These are phyloP conservation scores for Trypanosoma conorhini DNA, from an alignment of 208 protist genomes.

Conservation along the genomic window DNA sequence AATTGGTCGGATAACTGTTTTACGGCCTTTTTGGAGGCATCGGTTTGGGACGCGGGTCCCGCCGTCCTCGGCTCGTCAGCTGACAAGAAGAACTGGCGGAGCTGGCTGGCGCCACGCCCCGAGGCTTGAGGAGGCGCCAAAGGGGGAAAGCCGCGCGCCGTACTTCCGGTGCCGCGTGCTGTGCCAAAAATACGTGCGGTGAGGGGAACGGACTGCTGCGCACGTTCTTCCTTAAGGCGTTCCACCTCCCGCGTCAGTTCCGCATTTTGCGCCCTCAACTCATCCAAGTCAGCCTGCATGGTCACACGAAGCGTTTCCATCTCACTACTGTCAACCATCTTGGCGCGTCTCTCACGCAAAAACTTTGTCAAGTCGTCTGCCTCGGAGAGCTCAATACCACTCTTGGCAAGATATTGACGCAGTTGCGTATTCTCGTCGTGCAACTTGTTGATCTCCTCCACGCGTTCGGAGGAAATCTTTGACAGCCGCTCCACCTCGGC, in stretches of 20 bases:
- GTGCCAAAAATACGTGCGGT: slow-evolving; percentile 30
- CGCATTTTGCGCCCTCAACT: slow-evolving; percentile 52
- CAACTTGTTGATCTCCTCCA: slow-evolving; percentile 47
- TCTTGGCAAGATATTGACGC: slow-evolving; percentile 33
- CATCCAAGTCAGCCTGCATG: slow-evolving; percentile 81
- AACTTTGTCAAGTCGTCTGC: slow-evolving; percentile 45
- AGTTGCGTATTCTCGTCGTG: slow-evolving; percentile 35
- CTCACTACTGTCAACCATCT: slow-evolving; percentile 60
- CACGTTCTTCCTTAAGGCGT: slow-evolving; percentile 28
- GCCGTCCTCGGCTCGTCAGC: slow-evolving; percentile 17
- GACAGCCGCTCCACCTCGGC: slow-evolving; percentile 78
- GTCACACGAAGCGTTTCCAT: slow-evolving; percentile 72
- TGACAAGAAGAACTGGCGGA: neutral
- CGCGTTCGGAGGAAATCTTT: slow-evolving; percentile 50
- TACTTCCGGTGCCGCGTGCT: neutral
- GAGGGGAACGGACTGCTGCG: slow-evolving; percentile 25
- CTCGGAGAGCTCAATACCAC: slow-evolving; percentile 32
- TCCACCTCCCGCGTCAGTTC: slow-evolving; percentile 50
- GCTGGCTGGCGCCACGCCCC: slow-evolving; percentile 4
- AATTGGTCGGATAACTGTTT: slow-evolving; percentile 65
- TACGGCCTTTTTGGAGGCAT: slow-evolving; percentile 6
- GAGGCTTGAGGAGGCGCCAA: neutral
- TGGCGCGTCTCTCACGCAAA: slow-evolving; percentile 43
- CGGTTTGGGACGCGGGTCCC: neutral
- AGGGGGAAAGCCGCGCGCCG: slow-evolving; percentile 14